Base-by-base conservation (phyloP, 2,329 filamentous ascomycete genomes). In the Fusarium illudens region DNA sequence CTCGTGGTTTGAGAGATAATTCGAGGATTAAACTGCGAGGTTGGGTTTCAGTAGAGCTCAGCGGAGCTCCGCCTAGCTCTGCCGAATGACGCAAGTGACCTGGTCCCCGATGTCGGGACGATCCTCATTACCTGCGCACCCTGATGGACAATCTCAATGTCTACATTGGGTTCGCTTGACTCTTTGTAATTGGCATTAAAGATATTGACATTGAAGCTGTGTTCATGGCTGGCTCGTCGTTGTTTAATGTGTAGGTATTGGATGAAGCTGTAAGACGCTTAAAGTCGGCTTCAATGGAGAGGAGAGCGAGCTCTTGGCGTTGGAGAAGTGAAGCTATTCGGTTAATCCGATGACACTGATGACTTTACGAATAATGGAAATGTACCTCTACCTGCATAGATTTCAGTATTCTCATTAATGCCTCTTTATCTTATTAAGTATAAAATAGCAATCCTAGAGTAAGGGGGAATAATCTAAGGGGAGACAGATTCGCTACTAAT, bases 1-100 rank as follows among this genome's bases (percentile, higher is more conserved):
- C 25, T 58, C 49, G 19, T 52, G 65, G 37, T 64, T 64, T 64
- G 52, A 39, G 13, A 25, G 20, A 17, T 20, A 33, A 46, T 17
- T 30, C 19, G 30, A 20, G 30, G 39, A 25, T 44, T 29, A 20
- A 55, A 33, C 32, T 33, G 51, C 27, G 29, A 55, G 52, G 37
- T 48, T 33, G 19, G 52, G 25, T 27, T 36, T 59, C 64, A 59
- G 58, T 59, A 58, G 60, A 62, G 65, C 52, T 67, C 50, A 52
- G 29, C 25, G 57, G 53, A 54, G 57, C 52, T 62, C 54, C 55
- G 62, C 60, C 61, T 50, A 68, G 65, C 42, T 62, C 34, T 10
- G 34, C 58, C 39, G 53, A 50, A 67, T 68, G 65, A 68, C 65
- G 62, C 58, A 58, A 44, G 51, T 55, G 54, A 54, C 62, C 17